These are phyloP conservation scores for Coprinopsis marcescibilis DNA, from an alignment of 768 basidiomycete species.

Conservation along the genomic window DNA sequence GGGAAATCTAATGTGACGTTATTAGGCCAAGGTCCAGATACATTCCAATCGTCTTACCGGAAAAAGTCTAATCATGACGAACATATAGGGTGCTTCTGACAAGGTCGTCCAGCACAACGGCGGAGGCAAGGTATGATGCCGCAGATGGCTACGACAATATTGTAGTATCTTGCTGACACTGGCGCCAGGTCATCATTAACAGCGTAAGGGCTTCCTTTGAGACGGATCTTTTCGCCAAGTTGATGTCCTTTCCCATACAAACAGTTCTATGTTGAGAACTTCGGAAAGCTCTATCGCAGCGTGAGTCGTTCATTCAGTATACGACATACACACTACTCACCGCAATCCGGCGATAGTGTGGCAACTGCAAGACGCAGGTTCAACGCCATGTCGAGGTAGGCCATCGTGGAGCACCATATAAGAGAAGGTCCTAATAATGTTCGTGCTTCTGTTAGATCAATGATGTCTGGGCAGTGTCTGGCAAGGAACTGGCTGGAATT, in stretches of 20 bases:
- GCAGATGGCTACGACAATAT: not conserved
- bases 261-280: conserved; percentile 36
- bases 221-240: not conserved
- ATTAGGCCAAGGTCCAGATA: conserved; percentile 22
- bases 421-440: not conserved
- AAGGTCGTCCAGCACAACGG: conserved; percentile 36
- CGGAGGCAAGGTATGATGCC: conserved; percentile 21
- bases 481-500: conserved; percentile 26
- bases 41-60: not conserved
- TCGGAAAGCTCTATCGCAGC: conserved; percentile 32
- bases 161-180: not conserved
- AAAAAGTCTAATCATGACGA: not conserved
- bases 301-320: conserved; percentile 7
- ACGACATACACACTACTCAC: not conserved
- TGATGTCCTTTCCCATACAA: not conserved
- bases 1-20: not conserved
- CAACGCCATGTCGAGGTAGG: conserved; percentile 18
- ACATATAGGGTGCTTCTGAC: conserved; percentile 25
- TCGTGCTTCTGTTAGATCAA: conserved; percentile 17
- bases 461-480: conserved; percentile 28
- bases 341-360: conserved; percentile 18
- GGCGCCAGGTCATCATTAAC: conserved; percentile 28
- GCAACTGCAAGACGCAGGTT: conserved; percentile 28
- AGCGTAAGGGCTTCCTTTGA: conserved; percentile 20
- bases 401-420: not conserved